Percentiles rank a stretch among this genome's conserved stretches.
phyloP scores from a whole-genome alignment of 495 filamentous ascomycete species.

The Aspergillus incahuasiensis region DNA sequence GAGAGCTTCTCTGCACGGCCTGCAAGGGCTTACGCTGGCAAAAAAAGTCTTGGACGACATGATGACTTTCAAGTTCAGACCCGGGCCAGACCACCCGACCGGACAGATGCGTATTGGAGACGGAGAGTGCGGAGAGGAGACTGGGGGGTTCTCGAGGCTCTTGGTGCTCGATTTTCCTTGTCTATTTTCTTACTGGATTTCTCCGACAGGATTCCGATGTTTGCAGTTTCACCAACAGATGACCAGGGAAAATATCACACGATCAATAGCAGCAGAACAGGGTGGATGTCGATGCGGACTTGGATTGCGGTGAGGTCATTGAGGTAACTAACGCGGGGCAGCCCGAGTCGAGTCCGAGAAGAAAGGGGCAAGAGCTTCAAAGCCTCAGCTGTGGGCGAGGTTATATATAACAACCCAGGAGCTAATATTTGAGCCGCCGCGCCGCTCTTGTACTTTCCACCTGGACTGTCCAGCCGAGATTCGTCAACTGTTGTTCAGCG shows the following conservation, averaged over 20 bases:
- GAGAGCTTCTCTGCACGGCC: too few relatives aligned
- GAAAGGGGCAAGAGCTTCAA: constrained; percentile 1
- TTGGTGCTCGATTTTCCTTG: not conserved
- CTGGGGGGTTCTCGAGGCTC: not conserved
- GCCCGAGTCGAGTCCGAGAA: not conserved
- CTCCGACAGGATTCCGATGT: not conserved
- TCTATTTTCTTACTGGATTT: not conserved
- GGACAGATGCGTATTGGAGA: not conserved
- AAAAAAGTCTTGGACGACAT: constrained; percentile 20
- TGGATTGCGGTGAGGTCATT: constrained; percentile 26
- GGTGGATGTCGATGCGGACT: constrained; percentile 15
- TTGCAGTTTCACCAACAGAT: not conserved
- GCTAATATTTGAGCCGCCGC: not conserved
- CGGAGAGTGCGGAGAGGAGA: not conserved
- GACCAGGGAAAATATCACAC: constrained; percentile 10
- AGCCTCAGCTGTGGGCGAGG: not conserved
- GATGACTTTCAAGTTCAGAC: not conserved
- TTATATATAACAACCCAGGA: not conserved
- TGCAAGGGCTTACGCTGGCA: constrained; percentile 30
- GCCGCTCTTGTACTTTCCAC: not conserved
- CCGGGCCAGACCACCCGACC: constrained; percentile 2
- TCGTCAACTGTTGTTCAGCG: not conserved
- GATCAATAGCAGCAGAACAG: constrained; percentile 18
- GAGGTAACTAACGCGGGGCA: constrained; percentile 22
- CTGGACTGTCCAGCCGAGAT: not conserved